A percentile compares a stretch with the other conserved stretches of the same genome.
Conservation (phyloP, 2,329 filamentous ascomycete species). For the Fusarium sp. region DNA sequence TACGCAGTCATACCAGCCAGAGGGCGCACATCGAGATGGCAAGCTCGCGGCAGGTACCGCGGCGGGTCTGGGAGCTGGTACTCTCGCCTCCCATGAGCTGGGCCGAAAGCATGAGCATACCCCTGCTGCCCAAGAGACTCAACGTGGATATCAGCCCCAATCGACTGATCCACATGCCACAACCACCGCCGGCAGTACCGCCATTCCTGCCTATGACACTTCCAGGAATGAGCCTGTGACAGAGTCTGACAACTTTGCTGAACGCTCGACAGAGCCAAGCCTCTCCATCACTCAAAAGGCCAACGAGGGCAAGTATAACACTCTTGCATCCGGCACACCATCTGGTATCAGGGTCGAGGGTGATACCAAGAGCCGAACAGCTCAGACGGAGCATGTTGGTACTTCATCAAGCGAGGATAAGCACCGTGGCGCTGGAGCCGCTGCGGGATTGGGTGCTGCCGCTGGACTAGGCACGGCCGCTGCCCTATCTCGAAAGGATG, state of each 20-base stretch:
- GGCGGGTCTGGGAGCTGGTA: conserved; percentile 19
- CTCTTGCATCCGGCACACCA: conserved; percentile 30
- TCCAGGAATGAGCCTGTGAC: not conserved
- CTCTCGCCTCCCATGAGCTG: conserved; percentile 6
- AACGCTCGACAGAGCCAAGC: not conserved
- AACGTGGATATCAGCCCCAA: not conserved
- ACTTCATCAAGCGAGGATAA: not conserved
- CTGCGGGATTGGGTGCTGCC: not conserved
- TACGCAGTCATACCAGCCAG: not conserved
- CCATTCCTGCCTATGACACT: not conserved
- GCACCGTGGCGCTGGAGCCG: not conserved
- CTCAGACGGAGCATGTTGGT: not conserved
- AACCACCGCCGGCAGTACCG: not conserved
- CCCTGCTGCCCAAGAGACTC: not conserved
- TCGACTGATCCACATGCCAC: not conserved
- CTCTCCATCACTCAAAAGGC: conserved; percentile 11
- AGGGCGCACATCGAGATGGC: not conserved
- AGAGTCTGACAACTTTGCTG: not conserved
- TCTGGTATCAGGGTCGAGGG: conserved; percentile 23
- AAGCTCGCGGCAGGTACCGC: conserved; percentile 10
- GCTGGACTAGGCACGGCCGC: not conserved
- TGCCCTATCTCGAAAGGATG: not conserved
- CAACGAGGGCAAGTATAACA: conserved; percentile 36
- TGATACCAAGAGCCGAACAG: not conserved
- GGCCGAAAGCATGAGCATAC: not conserved